Percentiles rank a stretch among this genome's conserved stretches.
Conservation (phyloP, 164 flowering plant species). For the Akebia trifoliata region DNA sequence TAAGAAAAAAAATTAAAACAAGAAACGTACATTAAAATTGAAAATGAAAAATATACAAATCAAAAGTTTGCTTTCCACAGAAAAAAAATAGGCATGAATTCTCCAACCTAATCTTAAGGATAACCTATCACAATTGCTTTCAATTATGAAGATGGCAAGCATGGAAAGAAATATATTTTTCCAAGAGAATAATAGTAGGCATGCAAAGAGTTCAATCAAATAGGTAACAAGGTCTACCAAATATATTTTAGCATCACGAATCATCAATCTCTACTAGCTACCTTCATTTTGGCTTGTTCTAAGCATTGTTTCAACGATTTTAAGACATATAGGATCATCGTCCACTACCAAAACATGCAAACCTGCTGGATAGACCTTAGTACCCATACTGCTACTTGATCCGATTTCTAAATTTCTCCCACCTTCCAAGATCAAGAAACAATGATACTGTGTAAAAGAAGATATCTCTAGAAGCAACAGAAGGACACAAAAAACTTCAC, state of each 20-base stretch:
- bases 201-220: neutral
- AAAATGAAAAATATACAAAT: too few species aligned
- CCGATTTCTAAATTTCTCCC: neutral
- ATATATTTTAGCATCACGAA: neutral
- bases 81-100: too few species aligned
- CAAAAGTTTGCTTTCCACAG: too few species aligned
- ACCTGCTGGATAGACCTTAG: constrained; percentile 13
- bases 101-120: too few species aligned
- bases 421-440: neutral
- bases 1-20: too few species aligned
- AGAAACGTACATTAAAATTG: too few species aligned
- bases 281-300: constrained; percentile 23
- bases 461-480: too few species aligned
- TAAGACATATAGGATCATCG: constrained; percentile 25
- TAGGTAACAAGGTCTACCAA: neutral
- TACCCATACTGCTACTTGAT: neutral
- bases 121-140: neutral
- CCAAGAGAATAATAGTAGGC: too few species aligned
- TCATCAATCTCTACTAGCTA: too few species aligned
- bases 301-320: constrained; percentile 28
- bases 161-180: too few species aligned
- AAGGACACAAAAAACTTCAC: too few species aligned
- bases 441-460: too few species aligned
- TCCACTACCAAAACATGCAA: constrained; percentile 35
- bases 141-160: neutral